Base-by-base conservation (phyloP, 768 basidiomycete species). In the Mycena olivaceomarginata region DNA sequence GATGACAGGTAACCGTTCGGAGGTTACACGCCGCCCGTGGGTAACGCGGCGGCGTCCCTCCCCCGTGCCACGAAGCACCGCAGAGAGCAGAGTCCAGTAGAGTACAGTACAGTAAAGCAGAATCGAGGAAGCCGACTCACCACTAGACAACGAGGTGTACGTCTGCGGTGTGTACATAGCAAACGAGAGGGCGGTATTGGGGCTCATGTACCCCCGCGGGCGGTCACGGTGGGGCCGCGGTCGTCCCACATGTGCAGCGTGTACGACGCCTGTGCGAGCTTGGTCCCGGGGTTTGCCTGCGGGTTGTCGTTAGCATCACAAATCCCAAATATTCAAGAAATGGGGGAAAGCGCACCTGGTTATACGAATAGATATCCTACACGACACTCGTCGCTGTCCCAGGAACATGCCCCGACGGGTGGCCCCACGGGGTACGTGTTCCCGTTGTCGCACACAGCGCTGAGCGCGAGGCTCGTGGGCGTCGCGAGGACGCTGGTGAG, bases 391-490 rank as follows among this genome's bases (percentile, higher is more conserved):
- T 95, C 45, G 93, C 93, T 0, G 91, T 92, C 0, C 95, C 97
- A 1, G 91, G 88, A 5, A 97, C 91, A 40, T 93, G 85, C 3
- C 95, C 94, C 80, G 94, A 88, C 7, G 94, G 92, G 15, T 79
- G 95, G 94, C 3, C 96, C 96, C 11, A 98, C 95, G 18, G 96
- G 92, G 83, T 97, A 99, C 1, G 96, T 97, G 85, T 95, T 96
- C 4, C 95, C 95, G 82, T 98, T 97, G 16, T 93, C 93, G 85
- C 95, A 95, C 59, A 94, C 89, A 40, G 97, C 97, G 51, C 92
- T 92, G 76, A 98, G 89, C 16, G 97, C 98, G 75, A 98, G 90
- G 79, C 89, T 89, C 4, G 92, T 91, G 0, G 97, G 97, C 0
- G 91, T 93, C 56, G 88, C 91, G 79, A 94, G 86, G 56, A 99